Evolutionary conservation across 2,329 filamentous ascomycete species (phyloP).

Genomic region (Trichophyton benhamiae): DNA sequence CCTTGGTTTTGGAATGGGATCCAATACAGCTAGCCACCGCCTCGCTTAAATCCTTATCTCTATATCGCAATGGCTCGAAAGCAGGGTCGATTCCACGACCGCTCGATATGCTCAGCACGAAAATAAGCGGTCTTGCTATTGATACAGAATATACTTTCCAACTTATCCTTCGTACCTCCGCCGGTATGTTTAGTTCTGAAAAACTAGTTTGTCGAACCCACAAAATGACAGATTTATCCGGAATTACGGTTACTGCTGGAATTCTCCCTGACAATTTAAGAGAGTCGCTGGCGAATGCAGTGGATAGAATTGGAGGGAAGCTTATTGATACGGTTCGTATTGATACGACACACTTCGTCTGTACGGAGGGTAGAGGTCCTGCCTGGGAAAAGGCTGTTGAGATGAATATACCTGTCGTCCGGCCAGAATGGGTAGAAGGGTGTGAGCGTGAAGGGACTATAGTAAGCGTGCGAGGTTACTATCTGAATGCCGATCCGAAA

Average conservation of each 20-base stretch:
- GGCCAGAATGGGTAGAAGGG: slow-evolving; percentile 95
- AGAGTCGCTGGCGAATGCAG: slow-evolving; percentile 60
- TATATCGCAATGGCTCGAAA: slow-evolving; percentile 95
- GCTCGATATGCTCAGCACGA: slow-evolving; percentile 79
- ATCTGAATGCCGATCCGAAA: slow-evolving; percentile 72
- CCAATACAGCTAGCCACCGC: slow-evolving; percentile 86
- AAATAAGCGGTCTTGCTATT: slow-evolving; percentile 91
- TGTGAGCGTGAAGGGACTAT: slow-evolving; percentile 88
- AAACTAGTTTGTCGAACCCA: slow-evolving; percentile 80
- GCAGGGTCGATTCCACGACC: slow-evolving; percentile 87
- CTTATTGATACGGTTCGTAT: slow-evolving; percentile 82
- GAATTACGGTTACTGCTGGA: slow-evolving; percentile 87
- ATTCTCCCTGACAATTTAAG: slow-evolving; percentile 61
- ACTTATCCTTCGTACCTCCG: slow-evolving; percentile 76
- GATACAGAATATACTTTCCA: slow-evolving; percentile 95
- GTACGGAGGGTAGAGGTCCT: slow-evolving; percentile 77
- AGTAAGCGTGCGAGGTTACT: slow-evolving; percentile 88
- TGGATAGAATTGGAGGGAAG: slow-evolving; percentile 85
- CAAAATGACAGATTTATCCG: slow-evolving; percentile 95
- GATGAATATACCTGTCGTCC: slow-evolving; percentile 94
- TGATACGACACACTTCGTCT: slow-evolving; percentile 97
- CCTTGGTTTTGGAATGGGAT: slow-evolving; percentile 95
- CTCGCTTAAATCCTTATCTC: slow-evolving; percentile 72
- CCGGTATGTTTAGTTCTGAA: slow-evolving; percentile 74
- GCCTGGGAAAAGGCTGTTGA: slow-evolving; percentile 95